A percentile compares a stretch with the other conserved stretches of the same genome.
phyloP scores from a whole-genome alignment of 331 rosid species.

The Acacia pycnantha region DNA sequence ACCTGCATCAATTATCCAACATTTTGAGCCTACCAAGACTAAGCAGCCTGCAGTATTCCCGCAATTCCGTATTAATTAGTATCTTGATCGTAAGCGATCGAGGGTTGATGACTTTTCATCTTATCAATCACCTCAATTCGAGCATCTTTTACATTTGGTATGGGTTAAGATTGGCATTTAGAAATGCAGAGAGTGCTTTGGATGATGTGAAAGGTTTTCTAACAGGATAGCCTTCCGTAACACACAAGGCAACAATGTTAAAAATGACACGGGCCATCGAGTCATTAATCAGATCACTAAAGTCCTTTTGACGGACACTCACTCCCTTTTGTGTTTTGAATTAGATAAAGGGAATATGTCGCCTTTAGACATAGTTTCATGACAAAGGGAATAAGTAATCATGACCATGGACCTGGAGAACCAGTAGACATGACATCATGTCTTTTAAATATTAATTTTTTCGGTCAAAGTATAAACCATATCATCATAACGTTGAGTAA shows the following conservation, averaged over 20 bases:
- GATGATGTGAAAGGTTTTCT: constrained; percentile 31
- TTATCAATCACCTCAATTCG: too few species aligned
- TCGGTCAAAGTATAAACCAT: constrained; percentile 29
- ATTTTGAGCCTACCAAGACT: not conserved
- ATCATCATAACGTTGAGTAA: constrained; percentile 3
- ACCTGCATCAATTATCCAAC: not conserved
- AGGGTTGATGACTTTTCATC: not conserved
- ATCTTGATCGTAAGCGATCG: not conserved
- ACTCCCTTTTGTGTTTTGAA: constrained; percentile 26
- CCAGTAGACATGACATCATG: not conserved
- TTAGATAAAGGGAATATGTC: constrained; percentile 50
- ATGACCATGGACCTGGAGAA: constrained; percentile 28
- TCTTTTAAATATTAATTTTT: not conserved
- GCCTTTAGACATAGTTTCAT: constrained; percentile 46
- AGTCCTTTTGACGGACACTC: constrained; percentile 26
- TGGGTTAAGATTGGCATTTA: constrained; percentile 32
- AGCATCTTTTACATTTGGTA: not conserved
- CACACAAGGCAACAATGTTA: constrained; percentile 21
- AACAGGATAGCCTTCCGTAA: constrained; percentile 22
- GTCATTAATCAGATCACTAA: constrained; percentile 30
- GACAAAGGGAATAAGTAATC: constrained; percentile 45
- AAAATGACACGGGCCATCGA: constrained; percentile 18
- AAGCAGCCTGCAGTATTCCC: not conserved
- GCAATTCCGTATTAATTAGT: not conserved
- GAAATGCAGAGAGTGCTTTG: constrained; percentile 17